Conservation (phyloP, 1,139 yeast species). For the Sugiyamaella japonica region DNA sequence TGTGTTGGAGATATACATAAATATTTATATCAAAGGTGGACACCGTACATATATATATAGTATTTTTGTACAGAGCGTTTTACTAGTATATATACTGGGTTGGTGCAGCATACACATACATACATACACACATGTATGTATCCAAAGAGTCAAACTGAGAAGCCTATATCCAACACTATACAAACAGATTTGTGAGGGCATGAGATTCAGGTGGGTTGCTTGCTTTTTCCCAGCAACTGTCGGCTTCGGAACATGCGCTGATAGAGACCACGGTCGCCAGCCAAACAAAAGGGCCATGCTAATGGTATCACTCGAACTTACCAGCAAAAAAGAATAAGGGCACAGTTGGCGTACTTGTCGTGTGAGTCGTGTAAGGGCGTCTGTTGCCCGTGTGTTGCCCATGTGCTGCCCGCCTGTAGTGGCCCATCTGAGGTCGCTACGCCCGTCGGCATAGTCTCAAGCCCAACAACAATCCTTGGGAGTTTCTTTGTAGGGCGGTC, state of each 20-base stretch:
- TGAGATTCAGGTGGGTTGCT: too few species aligned
- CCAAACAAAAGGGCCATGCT: too few species aligned
- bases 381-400: not conserved
- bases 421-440: too few species aligned
- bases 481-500: not conserved
- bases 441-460: too few species aligned
- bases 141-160: not conserved
- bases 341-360: not conserved
- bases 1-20: not conserved
- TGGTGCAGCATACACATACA: not conserved
- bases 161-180: not conserved
- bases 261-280: too few species aligned
- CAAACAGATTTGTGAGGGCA: too few species aligned
- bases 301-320: not conserved
- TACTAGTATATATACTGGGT: not conserved
- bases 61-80: not conserved
- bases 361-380: not conserved
- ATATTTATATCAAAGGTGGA: not conserved
- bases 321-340: not conserved
- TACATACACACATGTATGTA: not conserved
- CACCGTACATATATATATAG: slow-evolving; percentile 10
- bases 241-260: too few species aligned
- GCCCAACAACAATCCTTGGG: not conserved
- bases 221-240: too few species aligned
- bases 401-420: not conserved